These are phyloP conservation scores for Dothidotthia symphoricarpi DNA, from an alignment of 2,329 filamentous ascomycete genomes.

Conservation along the genomic window DNA sequence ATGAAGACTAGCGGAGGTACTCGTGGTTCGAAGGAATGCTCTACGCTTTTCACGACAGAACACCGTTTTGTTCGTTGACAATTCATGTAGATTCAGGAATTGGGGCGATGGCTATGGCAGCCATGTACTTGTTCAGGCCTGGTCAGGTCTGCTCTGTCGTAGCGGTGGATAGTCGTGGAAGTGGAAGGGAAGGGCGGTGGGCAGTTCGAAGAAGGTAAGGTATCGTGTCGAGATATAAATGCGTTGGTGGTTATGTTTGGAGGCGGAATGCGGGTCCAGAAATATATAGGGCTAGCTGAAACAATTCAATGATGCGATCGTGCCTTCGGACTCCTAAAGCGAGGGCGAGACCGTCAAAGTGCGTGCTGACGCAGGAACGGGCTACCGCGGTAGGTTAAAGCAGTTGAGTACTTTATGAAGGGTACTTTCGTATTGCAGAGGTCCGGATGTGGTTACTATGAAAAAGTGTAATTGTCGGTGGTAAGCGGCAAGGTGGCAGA, in stretches of 20 bases:
- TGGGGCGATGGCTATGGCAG: constrained; percentile 15
- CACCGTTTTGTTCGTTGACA: constrained; percentile 33
- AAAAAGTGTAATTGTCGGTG: no score
- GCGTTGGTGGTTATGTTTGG: no score
- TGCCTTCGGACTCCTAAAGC: constrained; percentile 3
- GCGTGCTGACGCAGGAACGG: constrained; percentile 20
- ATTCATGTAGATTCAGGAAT: constrained; percentile 37
- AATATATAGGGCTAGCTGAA: constrained; percentile 4
- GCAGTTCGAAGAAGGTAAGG: not conserved
- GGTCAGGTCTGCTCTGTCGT: constrained; percentile 3
- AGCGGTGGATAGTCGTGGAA: constrained; percentile 8
- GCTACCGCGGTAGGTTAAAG: constrained; percentile 1
- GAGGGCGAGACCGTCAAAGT: constrained; percentile 9
- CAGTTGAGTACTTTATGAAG: not conserved
- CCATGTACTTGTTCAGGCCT: constrained; percentile 21
- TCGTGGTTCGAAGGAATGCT: constrained; percentile 32
- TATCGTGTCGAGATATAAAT: no score
- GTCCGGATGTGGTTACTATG: no score
- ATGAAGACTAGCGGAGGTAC: constrained; percentile 42
- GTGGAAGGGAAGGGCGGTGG: constrained; percentile 2
- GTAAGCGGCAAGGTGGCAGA: constrained; percentile 1
- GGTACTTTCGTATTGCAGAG: no score
- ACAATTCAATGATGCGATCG: constrained; percentile 5
- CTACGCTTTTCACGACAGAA: constrained; percentile 33
- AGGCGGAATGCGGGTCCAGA: no score